Percentiles rank a stretch among this genome's conserved stretches.
Evolutionary conservation across 1,284 basidiomycete genomes (phyloP).

Genomic region (Omphalotus olearius): DNA sequence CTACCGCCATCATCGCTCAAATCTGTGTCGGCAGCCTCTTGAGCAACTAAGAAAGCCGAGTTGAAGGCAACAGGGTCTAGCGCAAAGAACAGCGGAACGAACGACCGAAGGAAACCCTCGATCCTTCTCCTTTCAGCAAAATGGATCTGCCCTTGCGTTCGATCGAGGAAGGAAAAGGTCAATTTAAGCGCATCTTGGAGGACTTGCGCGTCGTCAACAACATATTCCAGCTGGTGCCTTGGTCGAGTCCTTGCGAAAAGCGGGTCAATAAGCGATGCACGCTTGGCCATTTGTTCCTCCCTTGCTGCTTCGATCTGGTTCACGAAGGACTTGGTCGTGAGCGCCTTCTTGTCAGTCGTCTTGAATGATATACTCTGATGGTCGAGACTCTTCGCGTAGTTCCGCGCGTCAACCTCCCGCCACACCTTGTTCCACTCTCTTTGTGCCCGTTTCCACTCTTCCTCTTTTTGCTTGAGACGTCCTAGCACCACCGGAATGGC

Average conservation of each 20-base stretch:
- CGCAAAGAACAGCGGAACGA: slow-evolving; percentile 73
- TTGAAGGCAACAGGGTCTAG: slow-evolving; percentile 72
- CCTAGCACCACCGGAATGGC: slow-evolving; percentile 92
- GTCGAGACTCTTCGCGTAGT: slow-evolving; percentile 91
- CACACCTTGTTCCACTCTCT: slow-evolving; percentile 99
- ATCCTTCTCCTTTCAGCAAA: slow-evolving; percentile 76
- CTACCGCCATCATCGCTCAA: slow-evolving; percentile 48
- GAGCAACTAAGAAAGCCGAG: slow-evolving; percentile 52
- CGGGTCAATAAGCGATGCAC: slow-evolving; percentile 75
- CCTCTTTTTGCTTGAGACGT: slow-evolving; percentile 94
- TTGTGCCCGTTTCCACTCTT: slow-evolving; percentile 99
- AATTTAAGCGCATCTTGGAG: slow-evolving; percentile 88
- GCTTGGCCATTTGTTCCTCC: slow-evolving; percentile 81
- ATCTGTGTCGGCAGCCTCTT: slow-evolving; percentile 45
- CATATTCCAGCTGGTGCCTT: slow-evolving; percentile 79
- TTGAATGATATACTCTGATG: slow-evolving; percentile 94
- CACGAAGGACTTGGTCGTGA: slow-evolving; percentile 81
- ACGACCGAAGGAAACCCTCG: slow-evolving; percentile 80
- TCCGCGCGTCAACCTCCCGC: slow-evolving; percentile 93
- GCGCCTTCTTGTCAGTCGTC: slow-evolving; percentile 87
- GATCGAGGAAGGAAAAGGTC: slow-evolving; percentile 88
- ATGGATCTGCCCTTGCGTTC: slow-evolving; percentile 73
- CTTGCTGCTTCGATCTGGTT: slow-evolving; percentile 87
- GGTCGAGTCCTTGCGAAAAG: slow-evolving; percentile 68
- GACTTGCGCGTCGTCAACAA: slow-evolving; percentile 73